phyloP scores from a whole-genome alignment of 306 rosid species.

The Neltuma alba region DNA sequence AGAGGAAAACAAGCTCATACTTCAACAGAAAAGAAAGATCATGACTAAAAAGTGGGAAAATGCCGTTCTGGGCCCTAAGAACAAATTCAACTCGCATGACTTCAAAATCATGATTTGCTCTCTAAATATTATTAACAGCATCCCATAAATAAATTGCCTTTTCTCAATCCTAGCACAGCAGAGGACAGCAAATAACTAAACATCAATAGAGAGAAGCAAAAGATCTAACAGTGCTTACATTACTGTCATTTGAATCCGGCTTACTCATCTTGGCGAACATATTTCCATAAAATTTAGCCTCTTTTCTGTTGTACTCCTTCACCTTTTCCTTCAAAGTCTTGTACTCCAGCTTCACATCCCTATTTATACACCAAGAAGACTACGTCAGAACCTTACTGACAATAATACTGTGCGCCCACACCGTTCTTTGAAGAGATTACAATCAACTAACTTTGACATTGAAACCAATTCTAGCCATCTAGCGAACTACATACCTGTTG shows the following conservation, averaged over 20 bases:
- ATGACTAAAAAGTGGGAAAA: background rate
- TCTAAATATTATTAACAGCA: background rate
- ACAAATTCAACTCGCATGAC: too few species aligned
- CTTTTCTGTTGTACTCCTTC: conserved; percentile 71
- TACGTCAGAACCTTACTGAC: background rate
- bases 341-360: conserved; percentile 93
- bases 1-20: background rate
- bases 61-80: too few species aligned
- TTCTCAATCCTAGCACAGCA: background rate
- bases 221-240: conserved; percentile 39
- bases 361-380: conserved; percentile 27
- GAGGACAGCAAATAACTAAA: background rate
- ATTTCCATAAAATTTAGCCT: conserved; percentile 85
- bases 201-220: background rate
- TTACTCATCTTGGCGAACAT: conserved; percentile 79
- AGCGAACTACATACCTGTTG: conserved; percentile 57
- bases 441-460: background rate
- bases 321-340: conserved; percentile 71
- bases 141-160: background rate
- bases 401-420: background rate
- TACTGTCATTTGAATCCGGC: conserved; percentile 35
- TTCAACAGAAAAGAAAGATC: background rate
- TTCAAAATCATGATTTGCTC: background rate
- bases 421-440: too few species aligned
- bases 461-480: background rate